Base-by-base conservation (phyloP, 305 asterid species). In the Fraxinus nigra region DNA sequence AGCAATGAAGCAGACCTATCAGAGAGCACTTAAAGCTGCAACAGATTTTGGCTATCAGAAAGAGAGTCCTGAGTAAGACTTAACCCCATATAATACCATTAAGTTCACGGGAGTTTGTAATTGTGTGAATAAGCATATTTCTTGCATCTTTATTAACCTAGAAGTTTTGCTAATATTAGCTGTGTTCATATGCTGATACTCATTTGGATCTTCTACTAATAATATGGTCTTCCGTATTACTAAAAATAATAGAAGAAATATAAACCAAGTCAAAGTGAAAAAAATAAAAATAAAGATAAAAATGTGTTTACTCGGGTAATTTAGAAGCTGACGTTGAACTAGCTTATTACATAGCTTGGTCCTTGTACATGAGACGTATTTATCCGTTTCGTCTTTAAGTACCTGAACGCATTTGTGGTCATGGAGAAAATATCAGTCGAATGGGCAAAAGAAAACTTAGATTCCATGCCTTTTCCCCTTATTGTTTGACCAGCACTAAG, bases 21-120 rank as follows among this genome's bases (percentile, higher is more conserved):
- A 94, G 76, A 89, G 97, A 84, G 89, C 93, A 43, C 87, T 93
- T 10, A 96, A 96, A 88, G 93, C 98, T 75, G 98, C 98, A 72
- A 40, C 89, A 28, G 99, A 96, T 86, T 94, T 93, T 72, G 98
- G 98, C 79, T 94, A 94, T 86, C 97, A 85, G 85, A 96, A 96
- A 90, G 99, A 94, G 87, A 90, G 95, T 87, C 98, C 98, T 1
- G 99, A 94, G 98, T 96, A 96, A 92, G 94, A 26, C 88, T 78
- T 72, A 70, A 6, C 82, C 77, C 32, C 78, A 78, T 35, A 18
- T 3, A 13, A 65, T 54, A 28, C 76, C 70, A 69, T 30, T 9
- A 13, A 61, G 32, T 56, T 38, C 22, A n/a, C 3, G 56, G 61
- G 61, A 51, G 20, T 51, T 46, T 16, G 61, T 51, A 51, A 30